Base-by-base conservation (phyloP, 106 monocot genomes). In the Allium sativum region DNA sequence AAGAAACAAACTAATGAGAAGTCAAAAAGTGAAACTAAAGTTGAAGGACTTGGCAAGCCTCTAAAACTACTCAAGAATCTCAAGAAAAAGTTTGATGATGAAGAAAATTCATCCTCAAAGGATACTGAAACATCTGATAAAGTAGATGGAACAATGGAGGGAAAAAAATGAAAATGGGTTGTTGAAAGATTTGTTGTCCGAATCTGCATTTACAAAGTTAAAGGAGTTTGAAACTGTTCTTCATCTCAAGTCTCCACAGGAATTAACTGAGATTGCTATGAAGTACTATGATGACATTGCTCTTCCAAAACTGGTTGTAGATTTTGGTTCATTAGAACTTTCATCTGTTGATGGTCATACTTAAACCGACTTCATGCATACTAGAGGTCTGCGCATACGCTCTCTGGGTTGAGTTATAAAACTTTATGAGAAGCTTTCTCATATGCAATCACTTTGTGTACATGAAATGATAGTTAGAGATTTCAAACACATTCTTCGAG, bases 261-360 rank as follows among this genome's bases (percentile, higher is more conserved):
- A 91, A 53, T 73, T 98, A 59, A 76, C 71, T 46, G 88, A 98
- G 56, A 91, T 98, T 87, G 91, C 96, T 71, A 61, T 65, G 67
- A 92, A 85, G 67, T 98, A 91, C 56, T 92, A 98, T 61, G 91
- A 98, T 74, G 96, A 98, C 62, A 82, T 88, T 73, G 96, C 96
- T 61, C 82, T 98, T 40, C 87, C 82, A 40, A 98, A 98, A 71
- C 72, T 98, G 87, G 96, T 92, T 75, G 84, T 87, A 66, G 96
- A 98, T 88, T 98, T 96, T 88, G 96, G 88, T 65, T 98, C 96
- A 12, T 68, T 98, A 69, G 96, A 98, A 61, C 96, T 98, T 74
- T 98, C 96, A 65, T 91, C 96, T 21, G 96, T 98, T 77, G 96
- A 98, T 78, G 96, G 96, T 52, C 73, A 91, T n/a, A 98, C 96